Conservation (phyloP, 1,139 yeast genomes). For the Kluyveromyces sp. region DNA sequence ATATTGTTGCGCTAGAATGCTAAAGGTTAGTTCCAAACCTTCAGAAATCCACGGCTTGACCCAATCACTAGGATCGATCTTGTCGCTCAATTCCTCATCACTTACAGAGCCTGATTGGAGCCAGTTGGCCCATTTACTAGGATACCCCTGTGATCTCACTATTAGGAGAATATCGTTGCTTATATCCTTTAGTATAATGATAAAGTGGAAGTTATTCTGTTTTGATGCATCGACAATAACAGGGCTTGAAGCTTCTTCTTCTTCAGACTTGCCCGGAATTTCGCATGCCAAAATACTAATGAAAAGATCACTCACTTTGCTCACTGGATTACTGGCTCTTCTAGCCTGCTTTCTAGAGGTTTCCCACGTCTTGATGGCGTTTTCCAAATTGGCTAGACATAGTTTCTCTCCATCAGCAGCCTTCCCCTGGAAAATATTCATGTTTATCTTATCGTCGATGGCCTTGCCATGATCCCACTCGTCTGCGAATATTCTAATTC, state of each 20-base stretch:
- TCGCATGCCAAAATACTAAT: conserved; percentile 65
- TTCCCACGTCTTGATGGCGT: conserved; percentile 46
- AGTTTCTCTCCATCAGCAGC: conserved; percentile 82
- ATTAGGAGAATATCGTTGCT: conserved; percentile 67
- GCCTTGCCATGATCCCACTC: conserved; percentile 33
- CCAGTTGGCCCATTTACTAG: conserved; percentile 85
- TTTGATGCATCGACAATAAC: conserved; percentile 34
- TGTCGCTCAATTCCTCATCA: conserved; percentile 31
- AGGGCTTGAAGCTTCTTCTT: conserved; percentile 25
- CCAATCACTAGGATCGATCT: conserved; percentile 92
- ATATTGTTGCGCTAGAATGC: conserved; percentile 82
- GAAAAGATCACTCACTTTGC: conserved; percentile 55
- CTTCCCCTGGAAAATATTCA: conserved; percentile 72
- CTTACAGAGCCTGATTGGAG: conserved; percentile 41
- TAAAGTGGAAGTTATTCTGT: conserved; percentile 51
- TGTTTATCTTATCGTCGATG: conserved; percentile 36
- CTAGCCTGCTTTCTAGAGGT: conserved; percentile 29
- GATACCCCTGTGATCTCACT: conserved; percentile 83
- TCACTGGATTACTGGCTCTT: conserved; percentile 31
- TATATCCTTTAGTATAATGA: conserved; percentile 66
- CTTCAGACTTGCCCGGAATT: conserved; percentile 19
- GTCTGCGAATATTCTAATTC: conserved; percentile 52
- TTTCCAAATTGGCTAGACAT: conserved; percentile 79
- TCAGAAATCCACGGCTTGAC: conserved; percentile 87
- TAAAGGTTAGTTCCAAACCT: conserved; percentile 71